Conservation (phyloP, 2,329 filamentous ascomycete genomes). For the Atkinsonella hypoxylon region DNA sequence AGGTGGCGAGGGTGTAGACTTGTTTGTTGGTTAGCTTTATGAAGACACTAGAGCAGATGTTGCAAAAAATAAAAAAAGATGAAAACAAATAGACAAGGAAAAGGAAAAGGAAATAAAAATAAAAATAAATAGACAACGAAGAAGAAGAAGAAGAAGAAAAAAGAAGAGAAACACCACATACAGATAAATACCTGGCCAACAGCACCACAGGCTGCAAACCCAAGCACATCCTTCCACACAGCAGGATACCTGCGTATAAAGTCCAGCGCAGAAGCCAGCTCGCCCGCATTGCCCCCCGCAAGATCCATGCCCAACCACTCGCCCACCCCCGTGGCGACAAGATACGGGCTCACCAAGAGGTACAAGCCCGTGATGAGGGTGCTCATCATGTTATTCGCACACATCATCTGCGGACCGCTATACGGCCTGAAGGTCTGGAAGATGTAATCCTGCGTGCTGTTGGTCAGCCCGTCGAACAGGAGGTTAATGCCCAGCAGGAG, state of each 20-base stretch:
- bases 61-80: not conserved
- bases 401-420: slow-evolving; percentile 97
- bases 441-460: slow-evolving; percentile 93
- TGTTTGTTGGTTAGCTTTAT: slow-evolving; percentile 11
- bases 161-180: slow-evolving; percentile 22
- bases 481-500: slow-evolving; percentile 79
- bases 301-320: slow-evolving; percentile 53
- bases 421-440: slow-evolving; percentile 71
- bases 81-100: no score
- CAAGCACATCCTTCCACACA: slow-evolving; percentile 78
- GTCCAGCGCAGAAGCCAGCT: slow-evolving; percentile 64
- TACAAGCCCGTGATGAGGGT: slow-evolving; percentile 67
- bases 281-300: slow-evolving; percentile 53
- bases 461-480: slow-evolving; percentile 90
- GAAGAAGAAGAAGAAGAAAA: not conserved
- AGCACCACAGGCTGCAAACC: slow-evolving; percentile 81
- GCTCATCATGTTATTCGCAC: slow-evolving; percentile 83
- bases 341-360: slow-evolving; percentile 64
- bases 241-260: slow-evolving; percentile 73
- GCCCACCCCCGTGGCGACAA: slow-evolving; percentile 56
- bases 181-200: slow-evolving; percentile 95
- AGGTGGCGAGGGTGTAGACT: slow-evolving; percentile 86
- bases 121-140: not conserved
- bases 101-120: not conserved
- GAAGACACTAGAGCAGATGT: no score